Percentiles rank a stretch among this genome's conserved stretches.
Evolutionary conservation across 2,329 filamentous ascomycete species (phyloP).

Genomic region (Talaromyces verruculosus): DNA sequence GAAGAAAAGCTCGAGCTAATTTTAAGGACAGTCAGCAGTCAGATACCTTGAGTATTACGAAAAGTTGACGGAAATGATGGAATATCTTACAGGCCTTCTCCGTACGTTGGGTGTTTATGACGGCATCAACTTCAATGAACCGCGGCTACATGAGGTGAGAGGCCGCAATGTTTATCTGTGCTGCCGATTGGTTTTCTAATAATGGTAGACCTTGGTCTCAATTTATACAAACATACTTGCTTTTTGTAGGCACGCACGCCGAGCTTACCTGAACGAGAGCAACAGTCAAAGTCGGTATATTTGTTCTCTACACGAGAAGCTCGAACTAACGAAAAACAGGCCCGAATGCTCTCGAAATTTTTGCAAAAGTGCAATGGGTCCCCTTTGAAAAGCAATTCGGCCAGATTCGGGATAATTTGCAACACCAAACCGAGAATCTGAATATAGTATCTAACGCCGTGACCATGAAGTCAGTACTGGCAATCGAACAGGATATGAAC

Average conservation of each 20-base stretch:
- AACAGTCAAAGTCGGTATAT: not conserved
- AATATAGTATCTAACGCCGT: conserved; percentile 3
- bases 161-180: not conserved
- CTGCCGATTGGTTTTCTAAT: not conserved
- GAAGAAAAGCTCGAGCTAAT: not conserved
- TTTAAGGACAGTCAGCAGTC: conserved; percentile 13
- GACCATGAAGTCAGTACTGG: conserved; percentile 15
- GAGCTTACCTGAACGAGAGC: not conserved
- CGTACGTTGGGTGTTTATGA: conserved; percentile 2
- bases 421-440: conserved; percentile 16
- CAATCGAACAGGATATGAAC: conserved; percentile 1
- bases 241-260: conserved; percentile 13
- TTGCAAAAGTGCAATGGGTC: conserved; percentile 19
- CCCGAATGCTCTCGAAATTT: not conserved
- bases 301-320: not conserved
- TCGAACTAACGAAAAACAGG: not conserved
- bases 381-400: conserved; percentile 22
- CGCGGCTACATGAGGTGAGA: conserved; percentile 4
- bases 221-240: conserved; percentile 19
- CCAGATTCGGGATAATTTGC: conserved; percentile 14
- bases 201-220: conserved; percentile 14
- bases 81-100: conserved; percentile 7
- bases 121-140: conserved; percentile 1
- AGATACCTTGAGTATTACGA: conserved; percentile 22
- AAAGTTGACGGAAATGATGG: conserved; percentile 21